Percentiles rank a stretch among this genome's conserved stretches.
Conservation (phyloP, 768 basidiomycete genomes). For the Podaxis rugospora region DNA sequence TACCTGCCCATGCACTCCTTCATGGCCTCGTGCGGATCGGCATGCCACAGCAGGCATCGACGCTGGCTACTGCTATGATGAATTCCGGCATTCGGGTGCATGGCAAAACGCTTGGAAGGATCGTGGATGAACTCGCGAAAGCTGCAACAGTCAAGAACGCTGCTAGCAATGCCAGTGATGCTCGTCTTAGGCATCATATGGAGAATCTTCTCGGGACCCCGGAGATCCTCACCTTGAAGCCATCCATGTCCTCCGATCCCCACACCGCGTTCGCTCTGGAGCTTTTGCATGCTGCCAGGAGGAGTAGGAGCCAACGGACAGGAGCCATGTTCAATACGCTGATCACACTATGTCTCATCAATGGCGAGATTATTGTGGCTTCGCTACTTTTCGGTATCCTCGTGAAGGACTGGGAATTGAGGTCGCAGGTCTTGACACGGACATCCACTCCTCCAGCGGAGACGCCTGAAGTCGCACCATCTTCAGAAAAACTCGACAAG, state of each 20-base stretch:
- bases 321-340: conserved; percentile 57
- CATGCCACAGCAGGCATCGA: conserved; percentile 40
- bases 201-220: conserved; percentile 6
- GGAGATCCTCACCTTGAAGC: conserved; percentile 25
- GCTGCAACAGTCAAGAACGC: conserved; percentile 9
- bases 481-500: conserved; percentile 17
- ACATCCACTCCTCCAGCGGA: background rate
- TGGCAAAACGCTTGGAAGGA: conserved; percentile 41
- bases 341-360: conserved; percentile 61
- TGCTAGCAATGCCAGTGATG: conserved; percentile 15
- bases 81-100: conserved; percentile 46
- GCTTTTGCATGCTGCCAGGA: conserved; percentile 50
- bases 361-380: conserved; percentile 77
- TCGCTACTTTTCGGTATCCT: conserved; percentile 64
- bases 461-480: background rate
- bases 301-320: conserved; percentile 50
- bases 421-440: background rate
- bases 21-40: conserved; percentile 60
- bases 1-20: conserved; percentile 59
- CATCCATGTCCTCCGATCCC: conserved; percentile 31
- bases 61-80: conserved; percentile 50
- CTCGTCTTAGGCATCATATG: conserved; percentile 16
- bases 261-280: conserved; percentile 46
- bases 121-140: conserved; percentile 29
- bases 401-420: conserved; percentile 56